phyloP scores from a whole-genome alignment of 108 stramenopile genomes.

The Skeletonema tropicum region DNA sequence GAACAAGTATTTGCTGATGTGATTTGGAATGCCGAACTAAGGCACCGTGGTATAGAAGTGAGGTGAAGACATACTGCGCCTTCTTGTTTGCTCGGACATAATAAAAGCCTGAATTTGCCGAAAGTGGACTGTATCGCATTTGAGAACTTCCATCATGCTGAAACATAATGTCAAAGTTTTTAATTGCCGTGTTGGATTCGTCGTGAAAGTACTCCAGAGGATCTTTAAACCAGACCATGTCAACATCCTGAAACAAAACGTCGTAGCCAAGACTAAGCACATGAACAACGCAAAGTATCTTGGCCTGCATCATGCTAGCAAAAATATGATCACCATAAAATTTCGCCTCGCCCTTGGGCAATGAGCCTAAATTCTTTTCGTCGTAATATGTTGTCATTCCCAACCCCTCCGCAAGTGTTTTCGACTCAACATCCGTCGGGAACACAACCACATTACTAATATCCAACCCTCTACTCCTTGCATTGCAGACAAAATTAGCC shows the following conservation, averaged over 20 bases:
- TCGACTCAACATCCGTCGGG: slow-evolving; percentile 39
- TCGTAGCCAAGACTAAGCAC: slow-evolving; percentile 50
- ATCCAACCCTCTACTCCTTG: slow-evolving; percentile 57
- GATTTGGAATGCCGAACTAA: slow-evolving; percentile 30
- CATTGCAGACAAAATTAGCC: slow-evolving; percentile 76
- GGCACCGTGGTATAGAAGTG: slow-evolving; percentile 47
- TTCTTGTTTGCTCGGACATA: slow-evolving; percentile 55
- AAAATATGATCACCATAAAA: slow-evolving; percentile 60
- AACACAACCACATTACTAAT: slow-evolving; percentile 46
- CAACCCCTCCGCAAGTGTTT: slow-evolving; percentile 31
- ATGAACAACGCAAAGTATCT: slow-evolving; percentile 55
- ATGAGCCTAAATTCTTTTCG: slow-evolving; percentile 38
- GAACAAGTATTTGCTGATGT: slow-evolving; percentile 53
- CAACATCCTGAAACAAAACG: slow-evolving; percentile 66
- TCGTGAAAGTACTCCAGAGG: slow-evolving; percentile 49
- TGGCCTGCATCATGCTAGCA: slow-evolving; percentile 66
- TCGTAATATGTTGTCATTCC: slow-evolving; percentile 42
- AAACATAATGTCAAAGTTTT: slow-evolving; percentile 57
- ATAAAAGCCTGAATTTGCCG: slow-evolving; percentile 67
- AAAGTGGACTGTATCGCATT: slow-evolving; percentile 51
- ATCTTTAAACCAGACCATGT: slow-evolving; percentile 56
- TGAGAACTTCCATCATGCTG: slow-evolving; percentile 65
- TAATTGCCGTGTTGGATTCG: slow-evolving; percentile 32
- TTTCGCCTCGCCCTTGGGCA: slow-evolving; percentile 47
- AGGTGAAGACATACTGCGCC: slow-evolving; percentile 53